Evolutionary conservation across 140 eudicot species (phyloP).

Genomic region (Anethum foeniculum): DNA sequence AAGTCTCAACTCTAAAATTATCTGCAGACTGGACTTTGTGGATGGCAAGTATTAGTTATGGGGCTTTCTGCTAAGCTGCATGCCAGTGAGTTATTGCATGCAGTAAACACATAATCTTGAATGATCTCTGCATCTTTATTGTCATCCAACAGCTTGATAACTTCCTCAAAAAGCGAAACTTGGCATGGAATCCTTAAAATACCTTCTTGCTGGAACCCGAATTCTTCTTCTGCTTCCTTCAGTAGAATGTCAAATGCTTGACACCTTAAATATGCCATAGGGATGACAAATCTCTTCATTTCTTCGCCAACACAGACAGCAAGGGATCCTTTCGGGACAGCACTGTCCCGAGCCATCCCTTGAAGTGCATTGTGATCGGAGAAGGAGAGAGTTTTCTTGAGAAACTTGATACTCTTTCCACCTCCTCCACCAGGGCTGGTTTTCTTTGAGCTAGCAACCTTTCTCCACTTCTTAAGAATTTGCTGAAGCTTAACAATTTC

Average conservation of each 20-base stretch:
- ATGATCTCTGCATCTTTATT: constrained; percentile 11
- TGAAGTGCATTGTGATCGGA: constrained; percentile 26
- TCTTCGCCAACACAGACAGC: constrained; percentile 85
- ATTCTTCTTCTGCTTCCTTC: constrained; percentile 87
- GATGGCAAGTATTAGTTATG: constrained; percentile 7
- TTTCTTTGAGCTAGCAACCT: constrained; percentile 31
- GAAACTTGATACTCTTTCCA: constrained; percentile 55
- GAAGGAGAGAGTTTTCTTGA: constrained; percentile 84
- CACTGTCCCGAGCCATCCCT: constrained; percentile 6
- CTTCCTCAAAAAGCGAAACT: constrained; percentile 50
- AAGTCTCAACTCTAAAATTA: neutral
- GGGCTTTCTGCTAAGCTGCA: constrained; percentile 15
- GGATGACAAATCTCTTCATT: constrained; percentile 68
- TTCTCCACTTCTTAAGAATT: constrained; percentile 88
- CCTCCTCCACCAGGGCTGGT: constrained; percentile 11
- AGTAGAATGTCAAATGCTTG: constrained; percentile 57
- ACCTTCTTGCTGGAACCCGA: constrained; percentile 92
- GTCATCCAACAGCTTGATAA: constrained; percentile 37
- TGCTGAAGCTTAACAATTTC: constrained; percentile 94
- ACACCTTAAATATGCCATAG: constrained; percentile 64
- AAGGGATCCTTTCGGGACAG: constrained; percentile 69
- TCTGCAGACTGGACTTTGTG: constrained; percentile 15
- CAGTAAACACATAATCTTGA: constrained; percentile 7
- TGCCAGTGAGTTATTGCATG: neutral
- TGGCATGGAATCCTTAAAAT: constrained; percentile 80